Evolutionary conservation across 23 red algal species (phyloP).

Genomic region (Gracilaria vermiculophylla): DNA sequence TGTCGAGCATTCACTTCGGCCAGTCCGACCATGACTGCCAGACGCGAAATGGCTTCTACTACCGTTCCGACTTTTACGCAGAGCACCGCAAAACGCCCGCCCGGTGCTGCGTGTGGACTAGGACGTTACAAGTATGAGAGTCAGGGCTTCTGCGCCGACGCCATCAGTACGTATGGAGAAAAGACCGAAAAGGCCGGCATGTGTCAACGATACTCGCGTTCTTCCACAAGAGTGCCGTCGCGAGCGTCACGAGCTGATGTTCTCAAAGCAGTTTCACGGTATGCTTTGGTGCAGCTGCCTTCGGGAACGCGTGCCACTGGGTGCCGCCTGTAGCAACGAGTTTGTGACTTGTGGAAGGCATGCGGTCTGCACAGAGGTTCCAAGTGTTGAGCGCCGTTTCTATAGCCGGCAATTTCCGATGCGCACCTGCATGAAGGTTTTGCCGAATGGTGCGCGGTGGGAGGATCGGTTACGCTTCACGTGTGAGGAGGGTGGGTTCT

Average conservation of each 20-base stretch:
- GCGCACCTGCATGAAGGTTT: constrained; percentile 27
- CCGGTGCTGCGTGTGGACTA: background rate
- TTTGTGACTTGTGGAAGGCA: background rate
- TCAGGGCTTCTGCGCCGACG: background rate
- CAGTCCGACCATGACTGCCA: background rate
- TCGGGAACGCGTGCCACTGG: background rate
- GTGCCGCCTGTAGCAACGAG: background rate
- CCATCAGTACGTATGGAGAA: background rate
- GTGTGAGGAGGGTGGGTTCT: background rate
- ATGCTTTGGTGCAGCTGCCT: background rate
- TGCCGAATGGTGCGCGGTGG: background rate
- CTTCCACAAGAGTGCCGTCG: background rate
- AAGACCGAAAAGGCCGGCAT: background rate
- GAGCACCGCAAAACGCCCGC: background rate
- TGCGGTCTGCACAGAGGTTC: background rate
- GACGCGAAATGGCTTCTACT: background rate
- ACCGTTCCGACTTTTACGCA: background rate
- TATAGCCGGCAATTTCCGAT: too few relatives aligned
- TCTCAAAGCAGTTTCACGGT: background rate
- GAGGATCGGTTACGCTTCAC: background rate
- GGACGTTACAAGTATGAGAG: background rate
- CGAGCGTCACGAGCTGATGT: background rate
- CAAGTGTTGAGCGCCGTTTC: background rate
- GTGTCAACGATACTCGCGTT: background rate
- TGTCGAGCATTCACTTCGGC: background rate